These are phyloP conservation scores for Populus euphratica DNA, from an alignment of 345 rosid species.

Conservation along the genomic window DNA sequence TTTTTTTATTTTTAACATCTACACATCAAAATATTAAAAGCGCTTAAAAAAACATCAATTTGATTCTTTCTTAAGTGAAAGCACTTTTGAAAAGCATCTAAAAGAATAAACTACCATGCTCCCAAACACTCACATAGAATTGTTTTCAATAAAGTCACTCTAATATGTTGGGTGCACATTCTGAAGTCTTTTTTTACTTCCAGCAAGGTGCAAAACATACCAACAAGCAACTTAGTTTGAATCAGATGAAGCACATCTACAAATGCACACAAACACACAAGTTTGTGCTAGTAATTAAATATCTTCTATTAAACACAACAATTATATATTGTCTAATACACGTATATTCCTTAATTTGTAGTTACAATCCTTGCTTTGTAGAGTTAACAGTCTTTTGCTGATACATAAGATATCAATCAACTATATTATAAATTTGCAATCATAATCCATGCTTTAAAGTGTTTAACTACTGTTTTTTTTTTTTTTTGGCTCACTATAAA, in stretches of 20 bases:
- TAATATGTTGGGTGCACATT: no score
- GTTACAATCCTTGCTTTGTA: no score
- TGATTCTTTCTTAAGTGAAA: no score
- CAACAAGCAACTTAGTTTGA: background rate
- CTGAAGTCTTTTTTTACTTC: background rate
- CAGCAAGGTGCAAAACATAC: background rate
- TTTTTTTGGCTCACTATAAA: background rate
- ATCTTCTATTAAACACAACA: background rate
- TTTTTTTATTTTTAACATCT: no score
- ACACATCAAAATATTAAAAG: no score
- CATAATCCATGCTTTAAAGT: background rate
- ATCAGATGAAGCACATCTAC: background rate
- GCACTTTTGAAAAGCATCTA: no score
- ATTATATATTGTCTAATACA: background rate
- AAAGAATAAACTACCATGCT: no score
- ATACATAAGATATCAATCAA: background rate
- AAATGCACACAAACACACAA: background rate
- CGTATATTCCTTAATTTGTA: background rate
- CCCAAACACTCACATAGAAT: no score
- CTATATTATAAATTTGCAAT: background rate
- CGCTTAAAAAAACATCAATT: no score
- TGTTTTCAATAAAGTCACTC: no score
- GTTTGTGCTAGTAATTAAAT: no score
- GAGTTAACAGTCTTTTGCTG: background rate
- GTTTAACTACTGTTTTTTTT: background rate